A percentile compares a stretch with the other conserved stretches of the same genome.
These are phyloP conservation scores for Nothopassalora personata DNA, from an alignment of 2,329 filamentous ascomycete species.

Conservation along the genomic window DNA sequence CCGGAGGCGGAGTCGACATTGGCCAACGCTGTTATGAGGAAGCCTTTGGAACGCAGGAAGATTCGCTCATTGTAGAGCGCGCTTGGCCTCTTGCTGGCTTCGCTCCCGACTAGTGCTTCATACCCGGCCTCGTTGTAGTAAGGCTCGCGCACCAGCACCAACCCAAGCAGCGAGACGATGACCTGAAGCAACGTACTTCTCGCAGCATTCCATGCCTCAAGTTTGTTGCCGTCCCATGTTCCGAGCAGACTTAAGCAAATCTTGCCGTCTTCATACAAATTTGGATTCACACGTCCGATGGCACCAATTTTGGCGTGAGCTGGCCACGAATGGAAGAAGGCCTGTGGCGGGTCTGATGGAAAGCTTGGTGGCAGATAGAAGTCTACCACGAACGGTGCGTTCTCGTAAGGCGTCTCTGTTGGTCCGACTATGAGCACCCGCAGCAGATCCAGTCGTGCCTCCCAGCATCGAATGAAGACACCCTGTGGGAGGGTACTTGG, in stretches of 20 bases:
- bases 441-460: slow-evolving; percentile 53
- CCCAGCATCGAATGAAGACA: slow-evolving; percentile 57
- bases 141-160: slow-evolving; percentile 50
- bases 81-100: slow-evolving; percentile 24
- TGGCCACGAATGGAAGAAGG: slow-evolving; percentile 56
- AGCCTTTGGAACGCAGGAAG: slow-evolving; percentile 22
- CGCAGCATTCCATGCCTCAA: slow-evolving; percentile 50
- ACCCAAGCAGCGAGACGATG: slow-evolving; percentile 25
- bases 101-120: slow-evolving; percentile 40
- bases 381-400: slow-evolving; percentile 58
- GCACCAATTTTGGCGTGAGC: slow-evolving; percentile 27
- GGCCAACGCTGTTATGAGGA: slow-evolving; percentile 33
- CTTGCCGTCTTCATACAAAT: slow-evolving; percentile 58
- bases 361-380: slow-evolving; percentile 48
- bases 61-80: slow-evolving; percentile 29
- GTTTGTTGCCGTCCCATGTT: slow-evolving; percentile 54
- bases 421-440: slow-evolving; percentile 56
- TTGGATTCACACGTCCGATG: slow-evolving; percentile 48
- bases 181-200: slow-evolving; percentile 53
- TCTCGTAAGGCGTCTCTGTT: slow-evolving; percentile 55
- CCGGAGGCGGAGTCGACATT: slow-evolving; percentile 33
- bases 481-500: slow-evolving; percentile 46
- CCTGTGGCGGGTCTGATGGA: slow-evolving; percentile 49
- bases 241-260: slow-evolving; percentile 56
- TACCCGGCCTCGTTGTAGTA: slow-evolving; percentile 63